Base-by-base conservation (phyloP, 202 grass and related monocot genomes). In the Dendrocalamus latiflorus region DNA sequence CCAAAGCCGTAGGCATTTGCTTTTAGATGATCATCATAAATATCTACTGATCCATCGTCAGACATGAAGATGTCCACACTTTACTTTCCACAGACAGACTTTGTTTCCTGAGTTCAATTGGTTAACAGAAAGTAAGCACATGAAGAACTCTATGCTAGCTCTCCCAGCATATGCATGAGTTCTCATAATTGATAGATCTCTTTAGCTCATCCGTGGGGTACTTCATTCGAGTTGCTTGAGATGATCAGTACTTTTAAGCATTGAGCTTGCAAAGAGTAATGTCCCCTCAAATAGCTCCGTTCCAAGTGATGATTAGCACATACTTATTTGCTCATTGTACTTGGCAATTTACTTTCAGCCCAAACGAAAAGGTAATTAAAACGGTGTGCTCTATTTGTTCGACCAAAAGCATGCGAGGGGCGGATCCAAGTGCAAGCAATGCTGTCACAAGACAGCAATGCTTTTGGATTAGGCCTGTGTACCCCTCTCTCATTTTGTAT, bases 1-100 rank as follows among this genome's bases (percentile, higher is more conserved):
- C 36, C 81, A 75, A 85, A 89, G 55, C 82, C 70, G 51, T 53
- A 34, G 22, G 5, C 20, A 61, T 67, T 74, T 47, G 53, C 76
- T 81, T 86, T 88, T 81, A 13, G 21, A 67, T 70, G 36, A 14
- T 50, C 6, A 41, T 20, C 56, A 64, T 51, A 42, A 63, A 64
- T 20, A 75, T 83, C 58, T 67, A 18, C 38, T 56, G 12, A 15
- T 13, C 34, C 37, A 10, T 59, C 69, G 42, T 61, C 51, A 6
- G 43, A 71, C 11, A 61, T 9, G 18, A 70, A 28, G 2, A 45
- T 38, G 44, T 55, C 54, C n/a, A 69, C 2, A 59, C 38, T 54
- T 5, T 5, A 5, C 34, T 66, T 79, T 79, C 24, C 57, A 8
- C 34, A 62, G 56, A 10, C 54, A 44, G 10, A 16, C 21, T 75